Base-by-base conservation (phyloP, 2,329 filamentous ascomycete species). In the Albophoma yamanashiensis region DNA sequence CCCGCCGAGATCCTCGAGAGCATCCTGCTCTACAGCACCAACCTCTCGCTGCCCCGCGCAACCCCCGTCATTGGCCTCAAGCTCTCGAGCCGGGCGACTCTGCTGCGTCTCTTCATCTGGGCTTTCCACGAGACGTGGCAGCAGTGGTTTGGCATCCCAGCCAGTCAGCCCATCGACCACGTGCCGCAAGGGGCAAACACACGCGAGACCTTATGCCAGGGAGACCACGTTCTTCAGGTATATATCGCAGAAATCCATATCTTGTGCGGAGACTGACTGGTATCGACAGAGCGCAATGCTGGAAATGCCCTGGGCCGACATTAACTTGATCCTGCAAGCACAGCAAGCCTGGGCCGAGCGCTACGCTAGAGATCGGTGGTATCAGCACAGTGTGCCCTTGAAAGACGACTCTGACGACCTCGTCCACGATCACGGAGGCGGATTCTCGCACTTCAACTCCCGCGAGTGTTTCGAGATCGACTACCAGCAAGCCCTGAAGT, bases 1-100 rank as follows among this genome's bases (percentile, higher is more conserved):
- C 82, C 82, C 0, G 67, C 76, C 8, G 82, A 85, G 67, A 71
- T 85, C 31, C 74, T 85, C 15, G 80, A 84, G 66, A 72, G 63
- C 39, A 82, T 85, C 56, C 77, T 83, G 59, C 68, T 80, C 63
- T 69, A 78, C 58, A 82, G 80, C 56, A 67, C 70, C 62, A 83
- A 82, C 63, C 62, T 80, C 55, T 73, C 77, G 57, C 71, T 85
- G 0, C 75, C 80, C 0, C 74, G 71, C 6, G 72, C 76, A 56
- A 79, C 75, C 58, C 75, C 68, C 14, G 68, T 74, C 39, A 70
- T 85, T 38, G 79, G 80, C 31, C 67, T 69, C 34, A 73, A 77
- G 53, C 74, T 85, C 17, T 83, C 81, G 8, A 65, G 66, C 0
- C 69, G 69, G 14, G 69, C 66, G 8, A 77, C 75, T 1, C 68